Evolutionary conservation across 2,329 filamentous ascomycete genomes (phyloP), one percentile per base, ranked within the genome.

Genomic region (Cladophialophora exuberans): DNA sequence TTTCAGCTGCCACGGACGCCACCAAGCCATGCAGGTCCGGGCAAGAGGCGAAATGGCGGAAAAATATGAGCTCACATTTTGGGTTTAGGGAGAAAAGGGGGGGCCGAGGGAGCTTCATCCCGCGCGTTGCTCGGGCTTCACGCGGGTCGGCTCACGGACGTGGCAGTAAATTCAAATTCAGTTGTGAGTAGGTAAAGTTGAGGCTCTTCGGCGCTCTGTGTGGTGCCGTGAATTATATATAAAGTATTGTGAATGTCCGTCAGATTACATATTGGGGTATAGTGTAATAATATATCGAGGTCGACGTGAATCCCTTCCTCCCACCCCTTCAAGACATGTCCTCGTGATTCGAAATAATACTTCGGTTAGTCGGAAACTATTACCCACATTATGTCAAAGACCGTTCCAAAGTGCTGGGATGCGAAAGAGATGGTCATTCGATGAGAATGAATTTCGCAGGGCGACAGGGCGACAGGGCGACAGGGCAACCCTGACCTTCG

Each of bases 381-480:
- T 51, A 39, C 31, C n/a, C 38, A 20, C n/a, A 36, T 35, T 36
- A 23, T 52, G 48, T 33, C 48, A 52, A n/a, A 22, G 17, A 23
- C 20, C 3, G 22, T 3, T 17, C 36, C 28, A 39, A 10, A 20
- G 17, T 39, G 35, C 35, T 39, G 35, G 35, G n/a, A 2, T 31
- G 7, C 28, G 13, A 31, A 31, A 31, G 6, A 13, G 28, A 31
- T 6, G 28, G 28, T 31, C 6, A 7, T 13, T 25, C 39, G n/a
- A 3, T 11, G 6, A 43, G 15, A 31, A 17, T 10, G 30, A 31
- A 6, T 31, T 31, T 13, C 18, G 17, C 42, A 20, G 22, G n/a
- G 20, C 17, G n/a, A 15, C 22, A 44, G n/a, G 13, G 25, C 15
- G 11, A 25, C 46, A 30, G 11, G 25, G 6, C n/a, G 13, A 11